These are phyloP conservation scores for Physaria fendleri DNA, from an alignment of 345 rosid genomes.

Conservation along the genomic window DNA sequence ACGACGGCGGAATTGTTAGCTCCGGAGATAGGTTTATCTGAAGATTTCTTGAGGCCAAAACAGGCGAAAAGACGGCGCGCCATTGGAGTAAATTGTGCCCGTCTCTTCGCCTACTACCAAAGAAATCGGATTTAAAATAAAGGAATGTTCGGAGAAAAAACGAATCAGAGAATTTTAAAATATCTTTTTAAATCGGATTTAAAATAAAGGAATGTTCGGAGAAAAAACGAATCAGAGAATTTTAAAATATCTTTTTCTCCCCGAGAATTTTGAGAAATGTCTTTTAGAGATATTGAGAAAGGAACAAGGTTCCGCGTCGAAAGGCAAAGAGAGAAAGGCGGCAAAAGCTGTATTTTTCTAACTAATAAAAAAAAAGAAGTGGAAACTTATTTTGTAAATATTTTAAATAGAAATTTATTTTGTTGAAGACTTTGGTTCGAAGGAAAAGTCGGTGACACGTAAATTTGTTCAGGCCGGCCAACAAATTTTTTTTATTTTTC, in stretches of 20 bases:
- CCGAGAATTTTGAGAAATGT: constrained; percentile 1
- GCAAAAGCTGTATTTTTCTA: constrained; percentile 21
- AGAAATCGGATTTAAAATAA: constrained; percentile 3
- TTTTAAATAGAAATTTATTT: not conserved
- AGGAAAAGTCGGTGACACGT: constrained; percentile 36
- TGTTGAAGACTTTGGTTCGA: not conserved
- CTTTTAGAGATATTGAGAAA: not conserved
- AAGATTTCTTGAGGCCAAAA: constrained; percentile 34
- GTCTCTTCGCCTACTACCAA: constrained; percentile 25
- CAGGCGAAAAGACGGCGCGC: constrained; percentile 74
- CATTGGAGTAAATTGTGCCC: constrained; percentile 29
- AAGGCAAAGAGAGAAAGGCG: constrained; percentile 47
- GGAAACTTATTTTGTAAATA: not conserved
- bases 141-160: constrained; percentile 11
- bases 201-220: constrained; percentile 6
- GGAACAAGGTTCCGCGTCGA: not conserved
- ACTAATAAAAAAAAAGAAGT: not conserved
- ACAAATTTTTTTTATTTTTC: not conserved
- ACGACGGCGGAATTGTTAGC: constrained; percentile 24
- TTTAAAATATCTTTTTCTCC: constrained; percentile 4
- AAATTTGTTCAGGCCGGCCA: constrained; percentile 15
- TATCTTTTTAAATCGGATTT: not conserved
- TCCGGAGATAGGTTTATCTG: constrained; percentile 4
- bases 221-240: constrained; percentile 5
- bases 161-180: not conserved